Conservation (phyloP, 2,329 filamentous ascomycete genomes). For the Fonsecaea multimorphosa region DNA sequence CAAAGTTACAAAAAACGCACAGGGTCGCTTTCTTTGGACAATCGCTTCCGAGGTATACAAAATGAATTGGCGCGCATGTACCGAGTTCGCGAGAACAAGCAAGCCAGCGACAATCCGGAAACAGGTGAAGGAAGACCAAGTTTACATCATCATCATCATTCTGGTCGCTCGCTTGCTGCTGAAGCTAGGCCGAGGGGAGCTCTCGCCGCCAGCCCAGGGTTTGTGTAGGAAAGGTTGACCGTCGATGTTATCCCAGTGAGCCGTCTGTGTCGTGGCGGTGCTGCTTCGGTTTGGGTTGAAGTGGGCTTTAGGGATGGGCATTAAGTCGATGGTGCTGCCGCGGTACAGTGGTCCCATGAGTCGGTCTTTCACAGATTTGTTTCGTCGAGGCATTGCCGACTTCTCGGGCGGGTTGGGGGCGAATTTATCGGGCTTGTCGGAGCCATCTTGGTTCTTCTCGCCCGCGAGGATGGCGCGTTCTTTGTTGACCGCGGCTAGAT, state of each 20-base stretch:
- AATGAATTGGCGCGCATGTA: neutral
- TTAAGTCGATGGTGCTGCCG: conserved; percentile 38
- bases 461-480: conserved; percentile 38
- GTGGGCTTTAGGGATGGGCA: conserved; percentile 33
- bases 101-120: conserved; percentile 1
- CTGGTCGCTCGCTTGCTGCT: conserved; percentile 40
- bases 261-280: conserved; percentile 30
- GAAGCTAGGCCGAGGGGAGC: conserved; percentile 38
- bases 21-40: neutral
- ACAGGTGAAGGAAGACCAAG: neutral
- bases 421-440: conserved; percentile 38
- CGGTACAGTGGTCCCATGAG: conserved; percentile 40
- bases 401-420: conserved; percentile 23
- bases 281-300: conserved; percentile 33
- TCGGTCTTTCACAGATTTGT: conserved; percentile 40
- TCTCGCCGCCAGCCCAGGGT: conserved; percentile 36
- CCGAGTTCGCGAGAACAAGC: neutral
- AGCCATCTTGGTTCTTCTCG: conserved; percentile 39
- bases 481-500: conserved; percentile 35
- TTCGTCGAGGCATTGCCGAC: conserved; percentile 33
- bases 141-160: conserved; percentile 43
- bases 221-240: conserved; percentile 34
- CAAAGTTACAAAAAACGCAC: neutral
- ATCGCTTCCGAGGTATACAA: neutral
- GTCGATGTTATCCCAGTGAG: conserved; percentile 24